Conservation (phyloP, 208 protist species). For the Acanthamoeba rhysodes region DNA sequence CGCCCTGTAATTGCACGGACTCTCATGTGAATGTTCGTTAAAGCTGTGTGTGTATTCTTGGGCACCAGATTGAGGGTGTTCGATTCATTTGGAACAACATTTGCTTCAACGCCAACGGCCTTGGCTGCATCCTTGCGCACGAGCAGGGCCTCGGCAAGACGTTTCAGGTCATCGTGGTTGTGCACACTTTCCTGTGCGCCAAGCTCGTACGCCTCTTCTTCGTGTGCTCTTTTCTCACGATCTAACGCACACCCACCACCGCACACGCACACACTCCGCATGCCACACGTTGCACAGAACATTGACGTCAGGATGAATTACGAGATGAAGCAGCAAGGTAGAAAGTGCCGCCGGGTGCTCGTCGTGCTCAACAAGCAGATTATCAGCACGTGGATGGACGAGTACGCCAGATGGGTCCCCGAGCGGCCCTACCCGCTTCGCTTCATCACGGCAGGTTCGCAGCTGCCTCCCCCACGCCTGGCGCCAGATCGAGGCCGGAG, state of each 20-base stretch:
- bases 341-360: not conserved
- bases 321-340: not conserved
- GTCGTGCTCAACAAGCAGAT: conserved; percentile 1
- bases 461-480: too few species aligned
- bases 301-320: not conserved
- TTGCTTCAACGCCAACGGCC: not conserved
- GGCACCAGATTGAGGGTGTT: conserved; percentile 26
- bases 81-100: conserved; percentile 66
- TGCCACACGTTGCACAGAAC: not conserved
- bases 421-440: not conserved
- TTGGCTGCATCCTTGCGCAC: conserved; percentile 62
- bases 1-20: not conserved
- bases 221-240: not conserved
- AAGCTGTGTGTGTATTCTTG: not conserved
- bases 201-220: not conserved
- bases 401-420: not conserved
- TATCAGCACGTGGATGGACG: not conserved
- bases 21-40: not conserved
- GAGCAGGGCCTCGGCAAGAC: conserved; percentile 67
- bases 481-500: too few species aligned
- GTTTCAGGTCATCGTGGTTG: not conserved
- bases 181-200: conserved; percentile 50
- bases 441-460: not conserved
- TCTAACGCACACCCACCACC: too few species aligned
- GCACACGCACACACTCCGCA: not conserved